phyloP scores from a whole-genome alignment of 1,139 yeast genomes.

The Geotrichum histeridarum region DNA sequence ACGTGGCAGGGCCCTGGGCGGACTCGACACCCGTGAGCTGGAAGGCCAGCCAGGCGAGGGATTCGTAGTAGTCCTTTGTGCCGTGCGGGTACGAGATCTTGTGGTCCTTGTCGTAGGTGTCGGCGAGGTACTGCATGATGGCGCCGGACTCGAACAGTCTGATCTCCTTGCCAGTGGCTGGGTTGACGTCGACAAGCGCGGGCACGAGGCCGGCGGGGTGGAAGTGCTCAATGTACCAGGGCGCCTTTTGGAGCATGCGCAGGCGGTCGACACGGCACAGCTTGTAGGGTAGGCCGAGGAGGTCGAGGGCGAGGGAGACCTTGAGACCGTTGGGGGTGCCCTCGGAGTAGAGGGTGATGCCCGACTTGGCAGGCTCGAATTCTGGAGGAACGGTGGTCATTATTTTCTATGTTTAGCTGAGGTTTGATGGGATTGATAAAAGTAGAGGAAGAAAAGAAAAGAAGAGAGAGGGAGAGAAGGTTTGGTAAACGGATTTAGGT shows the following conservation, averaged over 20 bases:
- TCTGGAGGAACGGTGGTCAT: conserved; percentile 4
- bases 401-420: neutral
- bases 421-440: neutral
- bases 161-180: conserved; percentile 19
- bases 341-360: conserved; percentile 42
- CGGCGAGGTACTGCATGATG: conserved; percentile 51
- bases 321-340: conserved; percentile 58
- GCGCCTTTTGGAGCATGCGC: conserved; percentile 45
- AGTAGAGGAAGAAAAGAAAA: too few relatives aligned
- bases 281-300: conserved; percentile 47
- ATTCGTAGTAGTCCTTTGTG: conserved; percentile 46
- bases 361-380: conserved; percentile 1
- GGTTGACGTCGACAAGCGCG: conserved; percentile 44
- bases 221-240: conserved; percentile 46
- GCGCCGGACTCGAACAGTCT: conserved; percentile 52
- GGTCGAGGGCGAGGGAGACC: conserved; percentile 45
- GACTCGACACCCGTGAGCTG: conserved; percentile 59
- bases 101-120: conserved; percentile 51
- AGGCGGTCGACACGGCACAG: conserved; percentile 42
- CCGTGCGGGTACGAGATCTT: conserved; percentile 46
- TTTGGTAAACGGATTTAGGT: neutral
- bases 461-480: too few relatives aligned
- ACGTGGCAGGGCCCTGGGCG: conserved; percentile 54
- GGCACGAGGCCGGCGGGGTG: conserved; percentile 64
- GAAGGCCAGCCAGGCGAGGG: conserved; percentile 49